Percentiles rank a stretch among this genome's conserved stretches.
These are phyloP conservation scores for Apiospora marii DNA, from an alignment of 2,329 filamentous ascomycete species.

Conservation along the genomic window DNA sequence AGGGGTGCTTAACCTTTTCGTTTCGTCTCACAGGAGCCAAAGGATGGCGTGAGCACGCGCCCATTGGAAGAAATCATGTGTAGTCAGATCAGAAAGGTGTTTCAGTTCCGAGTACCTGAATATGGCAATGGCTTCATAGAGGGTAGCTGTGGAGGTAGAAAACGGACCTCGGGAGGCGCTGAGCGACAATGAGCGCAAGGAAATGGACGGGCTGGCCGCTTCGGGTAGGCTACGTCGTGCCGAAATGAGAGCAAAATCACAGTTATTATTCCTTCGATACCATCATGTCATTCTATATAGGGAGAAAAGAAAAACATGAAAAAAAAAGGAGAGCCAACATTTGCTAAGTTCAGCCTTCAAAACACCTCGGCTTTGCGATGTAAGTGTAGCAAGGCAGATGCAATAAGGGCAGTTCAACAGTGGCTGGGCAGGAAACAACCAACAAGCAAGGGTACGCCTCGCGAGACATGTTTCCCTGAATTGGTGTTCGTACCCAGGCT, in stretches of 20 bases:
- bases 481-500: too few relatives aligned
- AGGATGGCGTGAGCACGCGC: too few relatives aligned
- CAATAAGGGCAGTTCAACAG: too few relatives aligned
- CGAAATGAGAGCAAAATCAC: not conserved
- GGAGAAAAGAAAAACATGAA: not conserved
- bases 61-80: too few relatives aligned
- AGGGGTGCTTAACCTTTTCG: too few relatives aligned
- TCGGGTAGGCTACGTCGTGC: not conserved
- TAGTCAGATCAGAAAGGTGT: not conserved
- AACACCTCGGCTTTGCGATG: too few relatives aligned
- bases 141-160: not conserved
- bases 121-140: not conserved
- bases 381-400: too few relatives aligned
- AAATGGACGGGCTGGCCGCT: not conserved
- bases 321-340: not conserved
- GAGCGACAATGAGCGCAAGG: not conserved
- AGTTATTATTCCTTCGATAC: not conserved
- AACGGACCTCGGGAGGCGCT: conserved; percentile 4
- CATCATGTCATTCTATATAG: not conserved
- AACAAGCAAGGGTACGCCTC: too few relatives aligned
- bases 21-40: too few relatives aligned
- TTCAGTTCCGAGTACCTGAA: not conserved
- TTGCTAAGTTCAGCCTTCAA: not conserved
- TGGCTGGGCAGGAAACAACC: too few relatives aligned
- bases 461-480: too few relatives aligned